These are phyloP conservation scores for Helminthosporium solani DNA, from an alignment of 2,329 filamentous ascomycete species.

Conservation along the genomic window DNA sequence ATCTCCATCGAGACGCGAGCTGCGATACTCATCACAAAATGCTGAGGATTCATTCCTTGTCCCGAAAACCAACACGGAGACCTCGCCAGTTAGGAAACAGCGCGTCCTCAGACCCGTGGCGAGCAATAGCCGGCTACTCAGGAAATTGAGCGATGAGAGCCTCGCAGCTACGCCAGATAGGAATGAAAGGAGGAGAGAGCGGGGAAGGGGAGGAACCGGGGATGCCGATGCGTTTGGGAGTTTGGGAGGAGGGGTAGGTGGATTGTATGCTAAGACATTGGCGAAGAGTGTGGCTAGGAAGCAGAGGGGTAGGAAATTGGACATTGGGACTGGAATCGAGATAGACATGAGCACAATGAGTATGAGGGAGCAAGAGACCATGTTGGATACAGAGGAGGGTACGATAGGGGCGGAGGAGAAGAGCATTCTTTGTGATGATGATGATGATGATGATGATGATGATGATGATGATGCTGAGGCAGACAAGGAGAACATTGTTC, in stretches of 20 bases:
- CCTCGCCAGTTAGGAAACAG: conserved; percentile 31
- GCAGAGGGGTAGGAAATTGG: conserved; percentile 14
- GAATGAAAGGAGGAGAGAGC: conserved; percentile 18
- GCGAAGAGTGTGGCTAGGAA: conserved; percentile 30
- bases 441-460: conserved; percentile 15
- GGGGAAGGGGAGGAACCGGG: conserved; percentile 4
- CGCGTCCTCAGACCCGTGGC: conserved; percentile 35
- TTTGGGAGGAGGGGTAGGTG: conserved; percentile 8
- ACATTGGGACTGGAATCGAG: conserved; percentile 11
- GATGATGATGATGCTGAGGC: conserved; percentile 2
- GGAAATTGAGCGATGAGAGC: conserved; percentile 32
- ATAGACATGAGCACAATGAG: neutral
- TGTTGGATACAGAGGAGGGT: conserved; percentile 22
- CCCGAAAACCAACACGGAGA: conserved; percentile 2
- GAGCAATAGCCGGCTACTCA: conserved; percentile 31
- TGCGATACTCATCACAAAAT: conserved; percentile 23
- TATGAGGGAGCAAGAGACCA: conserved; percentile 8
- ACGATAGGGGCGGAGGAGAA: conserved; percentile 15
- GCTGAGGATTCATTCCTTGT: conserved; percentile 24
- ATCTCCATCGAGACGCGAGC: conserved; percentile 24
- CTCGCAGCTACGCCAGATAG: conserved; percentile 32
- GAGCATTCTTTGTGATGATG: conserved; percentile 34
- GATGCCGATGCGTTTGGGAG: conserved; percentile 1
- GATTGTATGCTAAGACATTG: conserved; percentile 29
- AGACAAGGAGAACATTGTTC: conserved; percentile 11